Conservation (phyloP, 352 stramenopile genomes). For the Phytophthora vignae region DNA sequence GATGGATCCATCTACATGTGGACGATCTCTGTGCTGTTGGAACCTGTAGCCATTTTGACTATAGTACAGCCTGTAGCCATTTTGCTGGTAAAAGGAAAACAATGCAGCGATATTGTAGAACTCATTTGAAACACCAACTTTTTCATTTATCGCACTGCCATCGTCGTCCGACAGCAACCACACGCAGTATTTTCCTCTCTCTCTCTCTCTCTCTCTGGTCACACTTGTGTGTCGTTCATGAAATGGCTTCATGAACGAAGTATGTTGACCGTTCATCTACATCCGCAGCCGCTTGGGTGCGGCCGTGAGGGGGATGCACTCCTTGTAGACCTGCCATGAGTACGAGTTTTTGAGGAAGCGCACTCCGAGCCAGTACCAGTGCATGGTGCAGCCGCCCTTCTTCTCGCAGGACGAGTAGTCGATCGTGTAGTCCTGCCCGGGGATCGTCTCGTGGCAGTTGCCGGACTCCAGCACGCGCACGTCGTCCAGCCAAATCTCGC, state of each 20-base stretch:
- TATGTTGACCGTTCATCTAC: neutral
- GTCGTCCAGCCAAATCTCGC: conserved; percentile 11
- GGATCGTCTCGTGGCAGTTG: conserved; percentile 33
- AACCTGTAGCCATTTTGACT: too few relatives aligned
- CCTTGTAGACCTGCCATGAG: conserved; percentile 2
- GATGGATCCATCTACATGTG: neutral
- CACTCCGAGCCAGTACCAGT: conserved; percentile 6
- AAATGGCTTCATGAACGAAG: too few relatives aligned
- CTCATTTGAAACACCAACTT: too few relatives aligned
- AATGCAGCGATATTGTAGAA: too few relatives aligned
- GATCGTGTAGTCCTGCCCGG: conserved; percentile 18
- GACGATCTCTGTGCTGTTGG: neutral
- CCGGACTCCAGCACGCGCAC: conserved; percentile 21
- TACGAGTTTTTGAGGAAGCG: conserved; percentile 1
- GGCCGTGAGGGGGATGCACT: neutral
- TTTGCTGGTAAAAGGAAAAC: too few relatives aligned
- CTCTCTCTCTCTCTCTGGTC: neutral
- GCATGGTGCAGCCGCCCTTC: conserved; percentile 3
- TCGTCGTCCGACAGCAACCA: too few relatives aligned
- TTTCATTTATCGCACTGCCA: too few relatives aligned
- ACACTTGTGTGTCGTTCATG: neutral
- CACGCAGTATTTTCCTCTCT: neutral
- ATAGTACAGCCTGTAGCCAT: neutral
- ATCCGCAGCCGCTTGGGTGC: neutral
- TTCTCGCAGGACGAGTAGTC: conserved; percentile 13